Base-by-base conservation (phyloP, 108 stramenopile genomes). In the Asterionellopsis glacialis region DNA sequence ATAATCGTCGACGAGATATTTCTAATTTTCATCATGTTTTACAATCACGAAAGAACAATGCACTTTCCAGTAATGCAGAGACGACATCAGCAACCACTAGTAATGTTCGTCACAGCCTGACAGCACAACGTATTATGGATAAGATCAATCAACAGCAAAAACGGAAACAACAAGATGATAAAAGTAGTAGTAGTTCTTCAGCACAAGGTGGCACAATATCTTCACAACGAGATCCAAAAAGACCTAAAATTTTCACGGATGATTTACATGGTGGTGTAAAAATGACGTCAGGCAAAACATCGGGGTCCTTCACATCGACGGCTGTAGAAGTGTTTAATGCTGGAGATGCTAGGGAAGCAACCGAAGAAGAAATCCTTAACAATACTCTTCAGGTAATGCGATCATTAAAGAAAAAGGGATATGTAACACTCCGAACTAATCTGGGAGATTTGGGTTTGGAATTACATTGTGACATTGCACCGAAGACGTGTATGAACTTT, bases 391-490 rank as follows among this genome's bases (percentile, higher is more conserved):
- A 72, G 26, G 69, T 76, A 15, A 70, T 96, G 55, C 65, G 82
- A 45, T 45, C 59, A 0, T 66, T 90, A 11, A 82, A 82, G 40
- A 86, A 87, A 65, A 98, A 98, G 76, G 96, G 95, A 13, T 92
- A 90, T 47, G 95, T 94, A 0, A 80, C 82, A 44, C 69, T 98
- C 41, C 73, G 74, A 47, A 94, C 94, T 10, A 88, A 78, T 18
- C 50, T 79, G 53, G 97, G 95, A n/a, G 77, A 88, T 41, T 68
- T 98, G 57, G 82, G 95, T 44, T 53, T 97, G 10, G 96, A 98
- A 75, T 48, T 98, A 24, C 95, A 95, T 70, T 89, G 85, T 65
- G 93, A 98, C 57, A 88, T 96, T 53, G 91, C 65, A n/a, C 95
- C 95, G 12, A 57, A 83, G 19, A 95, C 95, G 0, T 75, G 88